These are phyloP conservation scores for Pyrus hybrid DNA, from an alignment of 331 rosid species.

Conservation along the genomic window DNA sequence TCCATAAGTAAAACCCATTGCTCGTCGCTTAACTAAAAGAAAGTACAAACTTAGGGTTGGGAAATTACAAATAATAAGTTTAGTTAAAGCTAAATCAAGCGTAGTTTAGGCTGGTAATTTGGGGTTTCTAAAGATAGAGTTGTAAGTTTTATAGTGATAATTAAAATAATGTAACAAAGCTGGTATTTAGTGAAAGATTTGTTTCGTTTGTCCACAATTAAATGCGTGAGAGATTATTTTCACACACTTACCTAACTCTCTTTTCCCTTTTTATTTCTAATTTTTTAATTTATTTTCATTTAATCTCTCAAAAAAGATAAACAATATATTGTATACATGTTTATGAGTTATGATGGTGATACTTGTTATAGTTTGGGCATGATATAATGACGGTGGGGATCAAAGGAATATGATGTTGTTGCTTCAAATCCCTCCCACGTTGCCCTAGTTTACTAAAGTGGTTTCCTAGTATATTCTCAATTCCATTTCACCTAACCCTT, in stretches of 20 bases:
- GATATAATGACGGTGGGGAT: constrained; percentile 21
- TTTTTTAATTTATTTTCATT: background rate
- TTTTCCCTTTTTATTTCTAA: background rate
- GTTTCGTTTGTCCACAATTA: constrained; percentile 71
- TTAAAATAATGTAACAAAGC: constrained; percentile 31
- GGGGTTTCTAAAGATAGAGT: constrained; percentile 47
- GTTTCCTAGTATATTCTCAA: constrained; percentile 19
- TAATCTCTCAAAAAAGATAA: background rate
- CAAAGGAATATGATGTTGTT: constrained; percentile 15
- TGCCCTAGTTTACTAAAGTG: constrained; percentile 40
- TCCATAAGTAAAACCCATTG: constrained; percentile 31
- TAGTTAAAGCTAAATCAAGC: constrained; percentile 21
- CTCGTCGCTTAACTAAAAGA: constrained; percentile 37
- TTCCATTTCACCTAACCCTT: constrained; percentile 30
- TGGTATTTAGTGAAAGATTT: constrained; percentile 54
- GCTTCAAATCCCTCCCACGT: constrained; percentile 42
- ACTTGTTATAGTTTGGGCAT: constrained; percentile 2
- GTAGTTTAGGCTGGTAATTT: constrained; percentile 52
- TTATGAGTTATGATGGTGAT: background rate
- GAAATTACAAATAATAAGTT: constrained; percentile 6
- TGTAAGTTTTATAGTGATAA: constrained; percentile 52
- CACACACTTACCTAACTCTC: background rate
- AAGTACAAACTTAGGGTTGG: constrained; percentile 14
- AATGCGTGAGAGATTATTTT: constrained; percentile 53
- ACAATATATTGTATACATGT: background rate